Evolutionary conservation across 225 moss, liverwort and hornwort genomes (phyloP).

Genomic region (Neckera pumila): DNA sequence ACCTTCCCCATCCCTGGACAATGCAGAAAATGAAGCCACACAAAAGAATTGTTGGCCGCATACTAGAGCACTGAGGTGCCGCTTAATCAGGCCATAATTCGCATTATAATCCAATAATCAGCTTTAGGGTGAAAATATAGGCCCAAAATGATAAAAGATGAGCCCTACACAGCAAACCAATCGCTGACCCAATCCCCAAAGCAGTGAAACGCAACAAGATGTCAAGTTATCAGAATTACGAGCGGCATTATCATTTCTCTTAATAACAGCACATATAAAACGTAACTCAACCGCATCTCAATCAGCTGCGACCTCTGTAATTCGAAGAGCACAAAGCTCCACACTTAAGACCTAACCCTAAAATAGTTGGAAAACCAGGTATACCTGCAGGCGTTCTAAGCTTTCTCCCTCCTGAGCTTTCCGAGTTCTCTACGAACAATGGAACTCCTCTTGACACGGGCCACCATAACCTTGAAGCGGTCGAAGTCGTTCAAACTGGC

Average conservation of each 20-base stretch:
- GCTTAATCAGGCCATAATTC: background rate
- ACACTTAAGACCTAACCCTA: background rate
- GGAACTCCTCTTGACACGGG: constrained; percentile 53
- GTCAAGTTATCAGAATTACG: background rate
- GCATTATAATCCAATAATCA: background rate
- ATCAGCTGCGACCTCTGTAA: background rate
- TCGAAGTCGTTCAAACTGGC: constrained; percentile 72
- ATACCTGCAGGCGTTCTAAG: constrained; percentile 13
- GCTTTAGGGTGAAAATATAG: too few relatives aligned
- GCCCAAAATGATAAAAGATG: background rate
- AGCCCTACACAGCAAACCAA: background rate
- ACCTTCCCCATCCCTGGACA: background rate
- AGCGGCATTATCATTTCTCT: too few relatives aligned
- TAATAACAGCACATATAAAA: background rate
- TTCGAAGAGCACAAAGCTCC: background rate
- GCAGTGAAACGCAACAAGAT: background rate
- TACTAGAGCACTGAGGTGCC: background rate
- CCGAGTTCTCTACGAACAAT: constrained; percentile 50
- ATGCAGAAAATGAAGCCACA: background rate
- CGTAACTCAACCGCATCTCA: background rate
- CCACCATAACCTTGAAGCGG: constrained; percentile 83
- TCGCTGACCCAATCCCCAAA: too few relatives aligned
- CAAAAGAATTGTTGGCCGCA: background rate
- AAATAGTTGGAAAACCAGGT: background rate
- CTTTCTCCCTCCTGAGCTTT: constrained; percentile 63